These are phyloP conservation scores for Thelonectria olida DNA, from an alignment of 2,329 filamentous ascomycete species.

Conservation along the genomic window DNA sequence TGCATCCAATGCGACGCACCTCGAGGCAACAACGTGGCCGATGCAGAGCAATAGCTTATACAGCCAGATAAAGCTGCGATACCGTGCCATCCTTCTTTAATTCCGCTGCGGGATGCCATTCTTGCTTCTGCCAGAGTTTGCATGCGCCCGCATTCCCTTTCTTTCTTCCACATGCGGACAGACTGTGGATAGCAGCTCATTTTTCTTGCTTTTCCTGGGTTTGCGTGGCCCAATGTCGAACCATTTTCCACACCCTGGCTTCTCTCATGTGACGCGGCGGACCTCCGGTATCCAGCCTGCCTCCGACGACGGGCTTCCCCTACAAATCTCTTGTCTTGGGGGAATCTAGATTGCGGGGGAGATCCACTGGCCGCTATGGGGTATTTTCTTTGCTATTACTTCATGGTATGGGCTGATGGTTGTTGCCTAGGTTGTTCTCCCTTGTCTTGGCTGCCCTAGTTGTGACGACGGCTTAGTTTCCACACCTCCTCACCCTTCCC, in stretches of 20 bases:
- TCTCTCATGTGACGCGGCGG: slow-evolving; percentile 17
- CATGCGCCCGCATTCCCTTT: slow-evolving; percentile 8
- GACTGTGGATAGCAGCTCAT: neutral
- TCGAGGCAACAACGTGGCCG: slow-evolving; percentile 20
- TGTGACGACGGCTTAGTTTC: slow-evolving; percentile 17
- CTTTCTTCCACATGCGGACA: neutral
- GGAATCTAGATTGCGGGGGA: slow-evolving; percentile 35
- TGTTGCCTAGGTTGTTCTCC: slow-evolving; percentile 7
- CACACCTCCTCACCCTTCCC: slow-evolving; percentile 18
- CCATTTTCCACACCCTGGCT: neutral
- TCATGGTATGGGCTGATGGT: neutral
- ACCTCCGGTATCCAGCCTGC: slow-evolving; percentile 4
- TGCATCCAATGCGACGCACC: neutral
- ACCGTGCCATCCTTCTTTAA: neutral
- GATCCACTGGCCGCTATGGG: slow-evolving; percentile 13
- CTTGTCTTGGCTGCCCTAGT: slow-evolving; percentile 15
- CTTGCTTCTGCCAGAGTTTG: slow-evolving; percentile 3
- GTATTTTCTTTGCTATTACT: slow-evolving; percentile 17
- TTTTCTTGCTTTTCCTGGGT: slow-evolving; percentile 17
- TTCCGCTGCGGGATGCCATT: neutral
- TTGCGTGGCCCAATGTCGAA: slow-evolving; percentile 17
- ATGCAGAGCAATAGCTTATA: slow-evolving; percentile 5
- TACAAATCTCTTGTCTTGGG: slow-evolving; percentile 1
- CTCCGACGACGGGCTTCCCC: neutral
- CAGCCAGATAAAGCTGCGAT: neutral